Base-by-base conservation (phyloP, 257 asterid species). In the Gentiana straminea region DNA sequence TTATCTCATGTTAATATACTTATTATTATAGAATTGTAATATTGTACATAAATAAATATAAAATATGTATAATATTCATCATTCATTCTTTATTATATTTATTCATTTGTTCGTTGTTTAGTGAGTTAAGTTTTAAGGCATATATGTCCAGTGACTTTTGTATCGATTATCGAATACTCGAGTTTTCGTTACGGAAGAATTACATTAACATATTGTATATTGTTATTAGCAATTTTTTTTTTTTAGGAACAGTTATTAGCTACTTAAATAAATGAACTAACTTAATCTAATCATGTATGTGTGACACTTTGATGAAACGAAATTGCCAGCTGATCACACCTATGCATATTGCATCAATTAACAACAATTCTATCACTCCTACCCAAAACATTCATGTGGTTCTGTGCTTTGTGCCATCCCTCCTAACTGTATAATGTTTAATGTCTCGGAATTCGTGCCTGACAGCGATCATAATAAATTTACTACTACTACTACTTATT, bases 1-100 rank as follows among this genome's bases (percentile, higher is more conserved):
- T 5, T 33, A 35, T 50, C 4, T 62, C 63, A 71, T 62, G 69
- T 57, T 65, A 68, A 60, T 35, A 60, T 33, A 48, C 15, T 45
- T 48, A 2, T 57, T 51, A 5, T 57, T 51, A 50, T 57, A 43
- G 33, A 57, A 57, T 49, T 39, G 3, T 32, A 33, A 33, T 24
- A 24, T 24, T 24, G 24, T 24, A 24, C 0, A 24, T 24, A 24
- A 24, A 24, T 24, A 24, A 24, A 24, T 24, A 24, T 24, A 24
- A 24, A 24, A 24, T 24, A 24, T 24, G 24, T 24, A 24, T 24
- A 49, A 39, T 47, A 55, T 58, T 50, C 64, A 53, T 43, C 64
- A 57, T 24, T 24, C 24, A 24, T 24, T 24, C 24, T 24, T 24
- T 24, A 24, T 24, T 24, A 24, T 24, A 24, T 24, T 24, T 24